Evolutionary conservation across 169 alveolate genomes (phyloP).

Genomic region (Cryptosporidium sp.): DNA sequence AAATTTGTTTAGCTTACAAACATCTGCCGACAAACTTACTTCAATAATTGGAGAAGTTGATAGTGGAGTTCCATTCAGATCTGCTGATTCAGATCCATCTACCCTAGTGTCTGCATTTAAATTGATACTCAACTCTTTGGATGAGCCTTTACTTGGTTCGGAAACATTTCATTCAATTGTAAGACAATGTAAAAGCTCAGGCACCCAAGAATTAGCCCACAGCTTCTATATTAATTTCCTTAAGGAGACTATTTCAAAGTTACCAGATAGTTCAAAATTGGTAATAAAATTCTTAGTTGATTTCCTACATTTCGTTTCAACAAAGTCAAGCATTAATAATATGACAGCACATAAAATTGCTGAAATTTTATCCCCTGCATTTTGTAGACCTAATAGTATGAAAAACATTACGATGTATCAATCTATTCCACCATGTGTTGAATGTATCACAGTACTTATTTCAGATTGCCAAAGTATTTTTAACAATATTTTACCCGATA

Average conservation of each 20-base stretch:
- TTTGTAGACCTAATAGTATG: slow-evolving; percentile 46
- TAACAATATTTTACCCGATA: slow-evolving; percentile 19
- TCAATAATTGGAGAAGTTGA: slow-evolving; percentile 45
- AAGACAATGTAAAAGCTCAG: slow-evolving; percentile 41
- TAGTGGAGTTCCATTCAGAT: slow-evolving; percentile 73
- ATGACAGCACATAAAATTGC: slow-evolving; percentile 66
- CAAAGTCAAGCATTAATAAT: slow-evolving; percentile 48
- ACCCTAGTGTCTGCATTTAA: slow-evolving; percentile 61
- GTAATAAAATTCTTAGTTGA: slow-evolving; percentile 32
- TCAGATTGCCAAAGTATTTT: slow-evolving; percentile 39
- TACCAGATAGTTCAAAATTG: slow-evolving; percentile 20
- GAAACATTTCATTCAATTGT: slow-evolving; percentile 24
- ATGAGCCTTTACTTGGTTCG: slow-evolving; percentile 28
- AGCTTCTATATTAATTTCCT: slow-evolving; percentile 38
- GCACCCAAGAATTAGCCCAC: slow-evolving; percentile 54
- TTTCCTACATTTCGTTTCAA: slow-evolving; percentile 17
- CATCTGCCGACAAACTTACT: slow-evolving; percentile 28
- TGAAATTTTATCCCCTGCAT: slow-evolving; percentile 65
- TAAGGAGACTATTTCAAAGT: slow-evolving; percentile 46
- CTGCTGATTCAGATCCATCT: slow-evolving; percentile 48
- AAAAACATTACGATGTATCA: slow-evolving; percentile 46
- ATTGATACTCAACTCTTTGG: slow-evolving; percentile 32
- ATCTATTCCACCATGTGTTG: slow-evolving; percentile 62
- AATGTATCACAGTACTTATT: slow-evolving; percentile 60
- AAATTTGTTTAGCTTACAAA: slow-evolving; percentile 22